Evolutionary conservation across 2,329 filamentous ascomycete species (phyloP).

Genomic region (Diaporthe sp.): DNA sequence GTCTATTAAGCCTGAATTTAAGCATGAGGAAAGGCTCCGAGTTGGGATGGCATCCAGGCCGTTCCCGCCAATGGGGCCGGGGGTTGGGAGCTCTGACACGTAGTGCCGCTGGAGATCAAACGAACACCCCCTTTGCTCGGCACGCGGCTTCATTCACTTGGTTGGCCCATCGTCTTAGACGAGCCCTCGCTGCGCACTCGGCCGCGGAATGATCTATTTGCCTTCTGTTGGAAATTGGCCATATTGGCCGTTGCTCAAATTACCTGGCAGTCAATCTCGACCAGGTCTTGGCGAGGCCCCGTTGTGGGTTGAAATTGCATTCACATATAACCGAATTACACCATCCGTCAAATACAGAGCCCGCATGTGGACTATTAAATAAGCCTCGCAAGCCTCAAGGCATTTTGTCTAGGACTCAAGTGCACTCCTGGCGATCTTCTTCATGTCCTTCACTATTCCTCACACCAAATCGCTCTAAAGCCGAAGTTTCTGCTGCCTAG

Average conservation of each 20-base stretch:
- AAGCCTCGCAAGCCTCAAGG: conserved; percentile 7
- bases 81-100: conserved; percentile 17
- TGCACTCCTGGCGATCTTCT: not conserved
- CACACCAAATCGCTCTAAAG: not conserved
- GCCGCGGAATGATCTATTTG: not conserved
- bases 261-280: not conserved
- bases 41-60: conserved; percentile 10
- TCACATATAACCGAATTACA: not conserved
- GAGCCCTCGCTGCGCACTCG: not conserved
- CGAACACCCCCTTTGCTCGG: conserved; percentile 30
- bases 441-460: not conserved
- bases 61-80: conserved; percentile 7
- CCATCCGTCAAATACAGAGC: not conserved
- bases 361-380: not conserved
- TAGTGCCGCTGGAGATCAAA: conserved; percentile 35
- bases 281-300: not conserved
- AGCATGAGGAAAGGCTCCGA: conserved; percentile 23
- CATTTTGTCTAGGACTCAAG: not conserved
- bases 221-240: not conserved
- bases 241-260: too few species aligned
- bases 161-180: not conserved
- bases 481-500: not conserved
- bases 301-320: not conserved
- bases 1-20: conserved; percentile 31
- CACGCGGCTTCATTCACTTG: conserved; percentile 15